phyloP scores from a whole-genome alignment of 306 rosid species.

The Fragaria vesca region DNA sequence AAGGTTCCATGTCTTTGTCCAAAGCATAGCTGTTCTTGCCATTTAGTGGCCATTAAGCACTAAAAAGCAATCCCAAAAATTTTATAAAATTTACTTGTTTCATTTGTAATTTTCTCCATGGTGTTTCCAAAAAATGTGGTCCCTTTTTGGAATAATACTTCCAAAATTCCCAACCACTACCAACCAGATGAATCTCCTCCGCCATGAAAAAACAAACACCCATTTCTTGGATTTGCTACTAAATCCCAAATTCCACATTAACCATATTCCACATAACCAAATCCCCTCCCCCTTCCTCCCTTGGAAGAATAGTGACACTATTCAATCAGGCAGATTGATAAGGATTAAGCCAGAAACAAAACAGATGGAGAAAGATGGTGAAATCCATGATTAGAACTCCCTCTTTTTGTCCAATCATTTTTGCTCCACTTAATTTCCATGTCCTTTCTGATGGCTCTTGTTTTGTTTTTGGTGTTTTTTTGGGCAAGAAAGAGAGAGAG shows the following conservation, averaged over 20 bases:
- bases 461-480: constrained; percentile 3
- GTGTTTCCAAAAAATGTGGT: constrained; percentile 34
- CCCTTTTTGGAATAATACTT: constrained; percentile 43
- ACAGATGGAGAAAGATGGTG: constrained; percentile 56
- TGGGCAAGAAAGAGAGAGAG: background rate
- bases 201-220: constrained; percentile 42
- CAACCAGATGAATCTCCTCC: constrained; percentile 25
- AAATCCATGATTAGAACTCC: constrained; percentile 48
- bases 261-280: constrained; percentile 28
- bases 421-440: constrained; percentile 21
- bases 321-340: constrained; percentile 38
- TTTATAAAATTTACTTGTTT: background rate
- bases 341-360: constrained; percentile 56
- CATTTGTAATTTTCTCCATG: background rate
- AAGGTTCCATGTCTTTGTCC: constrained; percentile 71
- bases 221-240: constrained; percentile 49
- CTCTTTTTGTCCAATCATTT: constrained; percentile 51
- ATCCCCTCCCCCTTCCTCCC: background rate
- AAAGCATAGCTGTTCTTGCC: constrained; percentile 69
- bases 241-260: constrained; percentile 41
- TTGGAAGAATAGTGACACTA: background rate
- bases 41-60: constrained; percentile 49
- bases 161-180: constrained; percentile 68
- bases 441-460: constrained; percentile 45
- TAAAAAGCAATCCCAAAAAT: constrained; percentile 50